Evolutionary conservation across 768 basidiomycete species (phyloP), one percentile per base, ranked within the genome.

Genomic region (Piloderma croceum): DNA sequence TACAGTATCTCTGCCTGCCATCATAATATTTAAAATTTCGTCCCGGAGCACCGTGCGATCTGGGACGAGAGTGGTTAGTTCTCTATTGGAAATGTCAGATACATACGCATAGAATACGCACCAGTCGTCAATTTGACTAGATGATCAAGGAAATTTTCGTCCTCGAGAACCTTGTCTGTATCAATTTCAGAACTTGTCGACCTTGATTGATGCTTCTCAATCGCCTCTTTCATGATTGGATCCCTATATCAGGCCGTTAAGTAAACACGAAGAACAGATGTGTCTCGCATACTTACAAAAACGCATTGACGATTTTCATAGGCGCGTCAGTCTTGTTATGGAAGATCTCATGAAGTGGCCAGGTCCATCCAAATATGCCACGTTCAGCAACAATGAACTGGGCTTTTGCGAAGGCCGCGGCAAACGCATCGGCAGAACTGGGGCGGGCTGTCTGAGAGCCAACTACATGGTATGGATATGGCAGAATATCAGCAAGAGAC

Each of bases 101-200:
- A 35, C 11, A 35, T 9, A 35, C 34, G 11, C 9, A 9, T 9
- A 19, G 10, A 10, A 35, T 18, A 27, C 41, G 5, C 46, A 68
- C 57, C 53, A 57, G 71, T 70, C 13, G 79, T 77, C 32, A 69
- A 51, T 19, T 64, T 61, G 23, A 79, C 71, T 33, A 82, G 56
- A 57, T 79, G 71, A 46, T 79, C 78, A 22, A 81, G 60, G 29
- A 81, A 58, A 0, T 76, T 77, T 31, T 63, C 68, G 5, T 67
- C 67, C 11, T 77, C 73, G 1, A 49, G 58, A 10, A 53, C 43
- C 27, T 67, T 62, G 1, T 57, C 45, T 19, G 48, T 44, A 3
- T 41, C 41, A 24, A 54, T 60, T 43, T 64, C 64, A 19, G 17
- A 39, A 11, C 27, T 31, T 11, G 5, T 15, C 9, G 9, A 13